Conservation (phyloP, 1,139 yeast genomes). For the Schwanniomyces etchellsii region DNA sequence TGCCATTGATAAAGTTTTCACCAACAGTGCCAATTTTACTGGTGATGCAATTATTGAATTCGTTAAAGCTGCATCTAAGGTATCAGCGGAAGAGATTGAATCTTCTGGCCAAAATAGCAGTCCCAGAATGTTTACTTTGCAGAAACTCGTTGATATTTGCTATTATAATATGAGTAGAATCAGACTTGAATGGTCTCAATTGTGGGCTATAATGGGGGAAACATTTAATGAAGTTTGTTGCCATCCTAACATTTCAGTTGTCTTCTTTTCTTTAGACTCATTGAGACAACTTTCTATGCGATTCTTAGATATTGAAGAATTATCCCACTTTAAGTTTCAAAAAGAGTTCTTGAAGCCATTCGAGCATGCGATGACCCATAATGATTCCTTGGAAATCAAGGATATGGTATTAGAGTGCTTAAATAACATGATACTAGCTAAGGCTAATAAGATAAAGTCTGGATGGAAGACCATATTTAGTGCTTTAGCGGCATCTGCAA, state of each 20-base stretch:
- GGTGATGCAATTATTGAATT: constrained; percentile 86
- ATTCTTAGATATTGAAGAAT: constrained; percentile 87
- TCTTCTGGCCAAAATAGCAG: constrained; percentile 76
- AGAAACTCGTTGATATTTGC: constrained; percentile 94
- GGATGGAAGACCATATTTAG: constrained; percentile 94
- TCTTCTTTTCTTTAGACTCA: constrained; percentile 89
- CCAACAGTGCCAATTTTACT: constrained; percentile 71
- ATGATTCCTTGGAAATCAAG: constrained; percentile 65
- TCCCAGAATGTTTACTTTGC: constrained; percentile 89
- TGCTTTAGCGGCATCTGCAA: constrained; percentile 65
- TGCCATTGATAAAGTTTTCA: constrained; percentile 80
- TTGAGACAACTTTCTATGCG: constrained; percentile 88
- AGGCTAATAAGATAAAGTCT: constrained; percentile 71
- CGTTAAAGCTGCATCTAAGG: constrained; percentile 80
- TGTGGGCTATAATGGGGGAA: constrained; percentile 92
- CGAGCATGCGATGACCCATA: constrained; percentile 69
- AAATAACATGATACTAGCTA: constrained; percentile 76
- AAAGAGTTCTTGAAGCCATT: constrained; percentile 91
- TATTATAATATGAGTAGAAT: constrained; percentile 96
- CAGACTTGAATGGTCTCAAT: constrained; percentile 92
- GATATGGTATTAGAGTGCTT: constrained; percentile 90
- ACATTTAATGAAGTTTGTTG: constrained; percentile 86
- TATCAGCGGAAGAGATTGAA: constrained; percentile 86
- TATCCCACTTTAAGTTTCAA: constrained; percentile 93
- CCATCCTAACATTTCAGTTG: constrained; percentile 68